Evolutionary conservation across 345 rosid species (phyloP), one percentile per base, ranked within the genome.

Genomic region (Sonneratia caseolaris): DNA sequence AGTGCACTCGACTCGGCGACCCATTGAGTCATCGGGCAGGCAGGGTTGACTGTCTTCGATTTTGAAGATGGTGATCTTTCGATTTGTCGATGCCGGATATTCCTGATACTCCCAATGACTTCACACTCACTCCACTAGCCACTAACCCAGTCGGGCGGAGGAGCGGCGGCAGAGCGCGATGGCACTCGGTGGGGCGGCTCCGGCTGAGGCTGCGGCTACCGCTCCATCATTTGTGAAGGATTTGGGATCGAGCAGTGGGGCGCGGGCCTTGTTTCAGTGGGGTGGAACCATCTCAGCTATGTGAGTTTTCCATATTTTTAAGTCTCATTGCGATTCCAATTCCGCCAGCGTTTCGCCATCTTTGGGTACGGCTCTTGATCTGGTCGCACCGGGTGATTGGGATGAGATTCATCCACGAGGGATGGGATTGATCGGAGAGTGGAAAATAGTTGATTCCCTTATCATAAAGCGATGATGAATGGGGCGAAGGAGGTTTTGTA

Each of bases 241-340:
- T 53, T 37, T 73, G 70, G 71, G 74, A 37, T 73, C 71, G 65
- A 49, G 71, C 68, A 70, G 75, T 69, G 71, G 70, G 15, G 75
- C 8, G 67, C 74, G 59, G 49, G 71, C 73, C 37, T 64, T 66
- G 68, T 83, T 81, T 56, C 81, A 83, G 37, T 82, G 85, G 85
- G 83, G 80, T 65, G 85, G 82, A 45, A 75, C 86, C 73, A 71
- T 81, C 56, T 73, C 75, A 8, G 83, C 89, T 37, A 7, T 81
- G 89, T 81, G 70, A 81, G 89, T 75, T 49, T 11, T 19, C 27
- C 36, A 4, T 38, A 37, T 67, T 47, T 4, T 0, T 48, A 56
- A 21, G 3, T 18, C 8, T 7, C 38, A 19, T 71, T 37, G 3
- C 8, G 59, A 55, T 55, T 55, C 22, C 18, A 16, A 55, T 12